Conservation (phyloP, 257 asterid species). For the Solanum corneliomulleri region DNA sequence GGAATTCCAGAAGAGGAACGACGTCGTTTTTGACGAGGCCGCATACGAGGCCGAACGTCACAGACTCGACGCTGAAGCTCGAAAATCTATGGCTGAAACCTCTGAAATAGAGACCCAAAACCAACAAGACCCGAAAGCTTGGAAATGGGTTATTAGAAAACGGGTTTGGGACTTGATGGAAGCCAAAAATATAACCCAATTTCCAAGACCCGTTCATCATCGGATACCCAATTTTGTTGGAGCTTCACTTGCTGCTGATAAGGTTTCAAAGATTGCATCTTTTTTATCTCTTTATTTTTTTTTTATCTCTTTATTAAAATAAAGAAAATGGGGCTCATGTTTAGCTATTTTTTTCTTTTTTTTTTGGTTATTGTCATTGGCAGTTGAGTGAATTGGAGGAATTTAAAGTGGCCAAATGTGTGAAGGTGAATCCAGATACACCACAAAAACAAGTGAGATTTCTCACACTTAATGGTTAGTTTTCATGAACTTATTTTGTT, state of each 20-base stretch:
- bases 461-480: constrained; percentile 51
- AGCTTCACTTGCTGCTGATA: constrained; percentile 52
- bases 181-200: constrained; percentile 71
- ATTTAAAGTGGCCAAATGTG: constrained; percentile 66
- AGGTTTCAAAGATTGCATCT: constrained; percentile 21
- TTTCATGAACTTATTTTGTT: neutral
- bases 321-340: neutral
- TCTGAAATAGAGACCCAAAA: constrained; percentile 29
- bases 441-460: constrained; percentile 92
- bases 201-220: constrained; percentile 92
- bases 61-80: constrained; percentile 66
- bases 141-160: constrained; percentile 82
- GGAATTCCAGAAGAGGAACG: constrained; percentile 5
- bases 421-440: constrained; percentile 91
- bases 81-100: constrained; percentile 54
- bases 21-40: constrained; percentile 36
- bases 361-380: neutral
- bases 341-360: neutral
- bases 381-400: constrained; percentile 69
- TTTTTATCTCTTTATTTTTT: neutral
- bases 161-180: constrained; percentile 90
- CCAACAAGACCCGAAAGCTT: constrained; percentile 60
- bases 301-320: neutral
- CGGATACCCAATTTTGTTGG: constrained; percentile 82
- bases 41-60: constrained; percentile 80